Conservation (phyloP, 768 basidiomycete genomes). For the Sutorius australiensis region DNA sequence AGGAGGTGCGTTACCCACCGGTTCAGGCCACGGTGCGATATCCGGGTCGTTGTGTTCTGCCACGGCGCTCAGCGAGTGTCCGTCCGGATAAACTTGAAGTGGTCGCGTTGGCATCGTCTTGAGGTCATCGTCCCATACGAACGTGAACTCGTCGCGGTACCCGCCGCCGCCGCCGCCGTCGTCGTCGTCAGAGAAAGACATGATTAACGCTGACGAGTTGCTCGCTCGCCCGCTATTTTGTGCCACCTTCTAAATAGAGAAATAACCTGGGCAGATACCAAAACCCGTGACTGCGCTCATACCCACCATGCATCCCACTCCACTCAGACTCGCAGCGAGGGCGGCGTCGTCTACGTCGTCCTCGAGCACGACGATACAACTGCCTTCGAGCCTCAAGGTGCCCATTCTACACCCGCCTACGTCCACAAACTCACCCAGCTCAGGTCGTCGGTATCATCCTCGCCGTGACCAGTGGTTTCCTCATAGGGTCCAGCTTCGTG, state of each 20-base stretch:
- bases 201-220: background rate
- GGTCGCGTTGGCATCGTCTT: background rate
- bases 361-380: constrained; percentile 32
- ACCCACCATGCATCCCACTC: constrained; percentile 3
- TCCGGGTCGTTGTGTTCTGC: constrained; percentile 4
- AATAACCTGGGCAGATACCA: constrained; percentile 3
- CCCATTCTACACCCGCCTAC: background rate
- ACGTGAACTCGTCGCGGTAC: constrained; percentile 10
- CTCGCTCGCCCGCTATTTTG: background rate
- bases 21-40: constrained; percentile 22
- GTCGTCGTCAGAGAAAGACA: constrained; percentile 12
- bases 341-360: constrained; percentile 40
- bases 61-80: background rate
- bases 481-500: constrained; percentile 92
- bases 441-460: constrained; percentile 76
- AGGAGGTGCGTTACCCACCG: constrained; percentile 5
- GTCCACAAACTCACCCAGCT: background rate
- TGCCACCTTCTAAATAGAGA: constrained; percentile 7
- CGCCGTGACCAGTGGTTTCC: constrained; percentile 71
- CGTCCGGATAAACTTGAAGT: constrained; percentile 12
- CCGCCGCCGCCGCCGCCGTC: background rate
- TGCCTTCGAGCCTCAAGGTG: constrained; percentile 52
- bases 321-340: constrained; percentile 8
- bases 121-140: constrained; percentile 8
- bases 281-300: constrained; percentile 4